Evolutionary conservation across 108 stramenopile species (phyloP).

Genomic region (Cyclotella choctawhatcheeana): DNA sequence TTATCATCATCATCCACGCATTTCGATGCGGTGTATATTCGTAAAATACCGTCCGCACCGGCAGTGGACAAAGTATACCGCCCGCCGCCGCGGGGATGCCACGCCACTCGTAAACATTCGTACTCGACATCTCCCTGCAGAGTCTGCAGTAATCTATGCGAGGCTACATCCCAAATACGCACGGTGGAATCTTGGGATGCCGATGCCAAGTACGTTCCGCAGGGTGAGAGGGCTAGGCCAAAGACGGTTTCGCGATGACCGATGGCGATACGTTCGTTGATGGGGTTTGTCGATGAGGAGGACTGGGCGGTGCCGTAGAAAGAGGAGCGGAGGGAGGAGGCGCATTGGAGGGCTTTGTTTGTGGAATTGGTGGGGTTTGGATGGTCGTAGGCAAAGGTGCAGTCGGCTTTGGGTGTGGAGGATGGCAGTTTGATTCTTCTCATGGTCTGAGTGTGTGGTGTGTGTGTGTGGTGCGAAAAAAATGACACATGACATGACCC

Average conservation of each 20-base stretch:
- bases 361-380: too few species aligned
- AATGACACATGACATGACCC: too few species aligned
- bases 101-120: constrained; percentile 84
- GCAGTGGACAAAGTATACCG: constrained; percentile 53
- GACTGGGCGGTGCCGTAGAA: constrained; percentile 34
- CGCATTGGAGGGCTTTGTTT: constrained; percentile 25
- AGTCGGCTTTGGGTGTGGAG: too few species aligned
- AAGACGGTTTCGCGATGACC: constrained; percentile 80
- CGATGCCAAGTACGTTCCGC: constrained; percentile 75
- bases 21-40: constrained; percentile 42
- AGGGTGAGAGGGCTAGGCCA: constrained; percentile 69
- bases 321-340: constrained; percentile 38
- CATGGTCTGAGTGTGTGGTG: too few species aligned
- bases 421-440: too few species aligned
- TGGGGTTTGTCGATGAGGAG: constrained; percentile 14
- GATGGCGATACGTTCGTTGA: constrained; percentile 65
- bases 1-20: constrained; percentile 5
- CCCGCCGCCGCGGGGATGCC: constrained; percentile 32
- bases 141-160: constrained; percentile 57
- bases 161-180: constrained; percentile 67
- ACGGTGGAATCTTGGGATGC: constrained; percentile 85
- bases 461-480: too few species aligned
- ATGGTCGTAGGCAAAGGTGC: too few species aligned
- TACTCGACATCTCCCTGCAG: constrained; percentile 60
- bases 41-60: constrained; percentile 59